Conservation (phyloP, 2,329 filamentous ascomycete genomes). For the Scedosporium dehoogii region DNA sequence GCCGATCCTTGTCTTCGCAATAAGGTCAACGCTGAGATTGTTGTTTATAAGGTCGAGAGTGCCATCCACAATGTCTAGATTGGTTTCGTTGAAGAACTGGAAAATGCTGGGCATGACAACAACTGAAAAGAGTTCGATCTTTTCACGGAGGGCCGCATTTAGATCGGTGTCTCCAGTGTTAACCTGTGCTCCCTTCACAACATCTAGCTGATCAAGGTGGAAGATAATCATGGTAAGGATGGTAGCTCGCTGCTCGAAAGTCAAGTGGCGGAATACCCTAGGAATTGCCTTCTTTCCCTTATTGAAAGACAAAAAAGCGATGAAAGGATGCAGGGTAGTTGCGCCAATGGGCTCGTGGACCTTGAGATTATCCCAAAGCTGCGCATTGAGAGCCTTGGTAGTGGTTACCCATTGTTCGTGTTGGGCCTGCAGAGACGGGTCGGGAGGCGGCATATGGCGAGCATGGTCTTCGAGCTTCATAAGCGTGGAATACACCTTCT, state of each 20-base stretch:
- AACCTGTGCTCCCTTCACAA: constrained; percentile 72
- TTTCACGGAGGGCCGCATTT: constrained; percentile 73
- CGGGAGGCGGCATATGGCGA: constrained; percentile 59
- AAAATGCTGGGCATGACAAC: constrained; percentile 86
- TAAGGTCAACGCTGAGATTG: constrained; percentile 72
- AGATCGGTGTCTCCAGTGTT: constrained; percentile 60
- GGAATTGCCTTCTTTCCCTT: constrained; percentile 97
- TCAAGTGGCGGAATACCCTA: constrained; percentile 87
- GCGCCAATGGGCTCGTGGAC: constrained; percentile 83
- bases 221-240: constrained; percentile 94
- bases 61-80: constrained; percentile 82
- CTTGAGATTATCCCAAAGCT: constrained; percentile 79
- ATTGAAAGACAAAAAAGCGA: constrained; percentile 84
- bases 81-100: constrained; percentile 81
- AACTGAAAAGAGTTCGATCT: constrained; percentile 81
- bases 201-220: constrained; percentile 84
- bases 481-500: constrained; percentile 75
- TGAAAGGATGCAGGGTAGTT: constrained; percentile 81
- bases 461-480: constrained; percentile 95
- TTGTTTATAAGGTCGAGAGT: constrained; percentile 78
- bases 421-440: constrained; percentile 59
- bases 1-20: constrained; percentile 79
- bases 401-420: constrained; percentile 74
- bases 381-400: constrained; percentile 60
- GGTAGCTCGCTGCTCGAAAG: constrained; percentile 85